phyloP scores from a whole-genome alignment of 768 basidiomycete genomes.

The Boletus rubescentipes region DNA sequence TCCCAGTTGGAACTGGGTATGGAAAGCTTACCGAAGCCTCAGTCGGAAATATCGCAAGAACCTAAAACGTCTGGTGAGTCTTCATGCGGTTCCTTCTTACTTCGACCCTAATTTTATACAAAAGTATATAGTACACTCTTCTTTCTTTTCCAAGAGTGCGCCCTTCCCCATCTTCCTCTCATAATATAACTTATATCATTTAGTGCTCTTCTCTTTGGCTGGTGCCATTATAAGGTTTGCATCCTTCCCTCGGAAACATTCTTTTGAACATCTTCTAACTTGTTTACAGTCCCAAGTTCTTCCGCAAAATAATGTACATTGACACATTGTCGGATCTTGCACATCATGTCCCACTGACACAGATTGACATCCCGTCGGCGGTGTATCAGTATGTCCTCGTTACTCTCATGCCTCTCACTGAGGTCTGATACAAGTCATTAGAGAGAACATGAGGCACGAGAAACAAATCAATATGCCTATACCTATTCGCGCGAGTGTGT shows the following conservation, averaged over 20 bases:
- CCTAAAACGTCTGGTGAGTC: constrained; percentile 71
- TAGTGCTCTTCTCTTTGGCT: constrained; percentile 87
- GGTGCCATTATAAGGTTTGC: constrained; percentile 83
- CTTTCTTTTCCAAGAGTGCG: constrained; percentile 85
- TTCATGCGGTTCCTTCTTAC: neutral
- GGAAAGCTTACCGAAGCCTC: constrained; percentile 83
- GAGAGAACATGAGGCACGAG: constrained; percentile 81
- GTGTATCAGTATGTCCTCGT: constrained; percentile 70
- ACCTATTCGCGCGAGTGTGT: constrained; percentile 59
- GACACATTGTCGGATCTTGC: constrained; percentile 78
- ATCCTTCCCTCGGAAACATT: neutral
- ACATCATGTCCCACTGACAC: constrained; percentile 74
- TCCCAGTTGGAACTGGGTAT: constrained; percentile 88
- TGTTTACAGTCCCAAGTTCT: constrained; percentile 77
- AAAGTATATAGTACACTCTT: constrained; percentile 88
- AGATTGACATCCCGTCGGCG: constrained; percentile 81
- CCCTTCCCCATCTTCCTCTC: constrained; percentile 2
- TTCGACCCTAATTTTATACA: constrained; percentile 7
- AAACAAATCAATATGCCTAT: constrained; percentile 64
- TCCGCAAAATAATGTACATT: constrained; percentile 78
- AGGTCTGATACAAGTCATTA: constrained; percentile 28
- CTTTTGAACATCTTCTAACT: neutral
- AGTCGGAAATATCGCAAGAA: constrained; percentile 87
- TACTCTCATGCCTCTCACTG: neutral
- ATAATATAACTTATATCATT: constrained; percentile 9